Evolutionary conservation across 306 rosid genomes (phyloP).

Genomic region (Begonia fuchsioides): DNA sequence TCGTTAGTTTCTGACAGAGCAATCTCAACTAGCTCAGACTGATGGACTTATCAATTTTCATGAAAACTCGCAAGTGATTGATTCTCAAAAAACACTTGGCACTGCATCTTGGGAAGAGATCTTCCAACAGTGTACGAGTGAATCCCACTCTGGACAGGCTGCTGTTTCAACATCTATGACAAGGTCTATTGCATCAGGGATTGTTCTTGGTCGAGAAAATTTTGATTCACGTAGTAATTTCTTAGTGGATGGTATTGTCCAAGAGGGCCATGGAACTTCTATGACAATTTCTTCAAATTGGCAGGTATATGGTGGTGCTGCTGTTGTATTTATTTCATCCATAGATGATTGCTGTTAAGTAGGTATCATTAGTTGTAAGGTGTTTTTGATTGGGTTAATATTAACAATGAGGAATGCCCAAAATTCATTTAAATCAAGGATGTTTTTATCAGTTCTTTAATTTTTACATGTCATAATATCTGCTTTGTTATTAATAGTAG

Average conservation of each 20-base stretch:
- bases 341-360: too few species aligned
- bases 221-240: conserved; percentile 15
- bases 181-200: conserved; percentile 24
- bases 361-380: too few species aligned
- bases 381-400: too few species aligned
- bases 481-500: too few species aligned
- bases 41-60: conserved; percentile 28
- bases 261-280: conserved; percentile 29
- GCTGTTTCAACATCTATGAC: conserved; percentile 26
- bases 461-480: too few species aligned
- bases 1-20: too few species aligned
- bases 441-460: too few species aligned
- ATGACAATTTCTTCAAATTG: conserved; percentile 37
- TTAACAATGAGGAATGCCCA: too few species aligned
- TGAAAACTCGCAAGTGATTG: conserved; percentile 14
- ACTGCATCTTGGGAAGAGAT: conserved; percentile 50
- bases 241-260: conserved; percentile 16
- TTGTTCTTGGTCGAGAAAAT: conserved; percentile 28
- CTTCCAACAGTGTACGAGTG: conserved; percentile 31
- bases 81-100: conserved; percentile 33
- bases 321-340: too few species aligned
- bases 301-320: conserved; percentile 39
- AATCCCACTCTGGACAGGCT: conserved; percentile 33
- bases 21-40: conserved; percentile 24
- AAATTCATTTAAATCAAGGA: too few species aligned